phyloP scores from a whole-genome alignment of 257 asterid species.

The Fraxinus pennsylvanica region DNA sequence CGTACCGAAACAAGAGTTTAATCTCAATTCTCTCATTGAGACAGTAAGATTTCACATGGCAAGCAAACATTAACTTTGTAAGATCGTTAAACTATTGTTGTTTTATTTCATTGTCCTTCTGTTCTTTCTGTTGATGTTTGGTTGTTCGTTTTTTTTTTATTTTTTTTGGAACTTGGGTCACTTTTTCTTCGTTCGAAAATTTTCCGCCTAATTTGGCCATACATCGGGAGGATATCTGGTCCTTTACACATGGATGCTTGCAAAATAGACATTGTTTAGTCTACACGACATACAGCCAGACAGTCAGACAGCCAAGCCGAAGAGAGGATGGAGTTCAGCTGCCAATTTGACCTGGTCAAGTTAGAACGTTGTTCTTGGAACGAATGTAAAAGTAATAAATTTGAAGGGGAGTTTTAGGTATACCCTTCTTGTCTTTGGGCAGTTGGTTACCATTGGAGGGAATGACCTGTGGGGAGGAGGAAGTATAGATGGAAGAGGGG shows the following conservation, averaged over 20 bases:
- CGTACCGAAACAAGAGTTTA: slow-evolving; percentile 1
- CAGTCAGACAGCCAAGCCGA: no score
- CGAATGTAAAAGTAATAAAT: neutral
- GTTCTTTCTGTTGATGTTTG: neutral
- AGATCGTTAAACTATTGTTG: slow-evolving; percentile 10
- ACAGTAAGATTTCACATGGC: neutral
- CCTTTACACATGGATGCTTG: neutral
- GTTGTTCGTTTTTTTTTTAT: neutral
- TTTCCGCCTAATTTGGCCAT: neutral
- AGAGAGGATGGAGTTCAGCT: no score
- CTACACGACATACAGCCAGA: no score
- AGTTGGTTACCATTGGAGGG: neutral
- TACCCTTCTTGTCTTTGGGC: neutral
- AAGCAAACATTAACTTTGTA: slow-evolving; percentile 14
- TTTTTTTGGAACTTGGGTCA: neutral
- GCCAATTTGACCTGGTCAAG: neutral
- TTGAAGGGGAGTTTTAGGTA: neutral
- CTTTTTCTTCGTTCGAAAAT: neutral
- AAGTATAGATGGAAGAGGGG: neutral
- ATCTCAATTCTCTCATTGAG: no score
- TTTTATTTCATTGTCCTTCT: neutral
- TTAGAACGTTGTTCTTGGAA: neutral
- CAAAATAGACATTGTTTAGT: neutral
- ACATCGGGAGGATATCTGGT: neutral
- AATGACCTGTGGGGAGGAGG: neutral